These are phyloP conservation scores for Botryosphaeria dothidea DNA, from an alignment of 2,329 filamentous ascomycete species.

Conservation along the genomic window DNA sequence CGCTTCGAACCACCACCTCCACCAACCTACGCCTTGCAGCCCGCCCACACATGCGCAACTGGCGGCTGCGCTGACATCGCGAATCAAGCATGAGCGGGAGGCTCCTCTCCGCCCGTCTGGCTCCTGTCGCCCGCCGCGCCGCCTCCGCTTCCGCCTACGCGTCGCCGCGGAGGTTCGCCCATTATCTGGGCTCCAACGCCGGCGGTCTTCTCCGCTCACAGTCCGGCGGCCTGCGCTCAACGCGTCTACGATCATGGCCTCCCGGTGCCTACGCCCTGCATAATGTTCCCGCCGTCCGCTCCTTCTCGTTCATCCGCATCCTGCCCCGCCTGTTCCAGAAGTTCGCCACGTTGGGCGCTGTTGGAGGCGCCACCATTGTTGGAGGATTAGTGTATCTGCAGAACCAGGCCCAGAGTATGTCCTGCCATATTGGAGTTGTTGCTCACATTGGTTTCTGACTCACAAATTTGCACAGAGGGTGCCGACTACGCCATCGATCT, in stretches of 20 bases:
- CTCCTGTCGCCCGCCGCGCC: conserved; percentile 63
- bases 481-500: conserved; percentile 77
- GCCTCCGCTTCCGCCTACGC: conserved; percentile 21
- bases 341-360: conserved; percentile 81
- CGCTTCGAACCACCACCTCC: neutral
- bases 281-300: conserved; percentile 67
- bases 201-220: conserved; percentile 68
- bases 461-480: conserved; percentile 58
- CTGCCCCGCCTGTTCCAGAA: conserved; percentile 90
- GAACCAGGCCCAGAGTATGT: conserved; percentile 69
- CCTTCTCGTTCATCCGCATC: conserved; percentile 66
- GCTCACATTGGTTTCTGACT: conserved; percentile 28
- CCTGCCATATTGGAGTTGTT: neutral
- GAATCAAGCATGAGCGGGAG: conserved; percentile 64
- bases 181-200: conserved; percentile 56
- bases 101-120: conserved; percentile 72
- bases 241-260: conserved; percentile 60
- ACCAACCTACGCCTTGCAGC: neutral
- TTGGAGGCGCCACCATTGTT: conserved; percentile 86
- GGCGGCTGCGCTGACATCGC: conserved; percentile 16
- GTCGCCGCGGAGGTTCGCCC: conserved; percentile 61
- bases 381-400: conserved; percentile 90
- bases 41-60: neutral
- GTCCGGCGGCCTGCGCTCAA: conserved; percentile 41
- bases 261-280: conserved; percentile 77